Percentiles rank a stretch among this genome's conserved stretches.
These are phyloP conservation scores for Staphylotrichum tortipilum DNA, from an alignment of 495 filamentous ascomycete genomes.

Conservation along the genomic window DNA sequence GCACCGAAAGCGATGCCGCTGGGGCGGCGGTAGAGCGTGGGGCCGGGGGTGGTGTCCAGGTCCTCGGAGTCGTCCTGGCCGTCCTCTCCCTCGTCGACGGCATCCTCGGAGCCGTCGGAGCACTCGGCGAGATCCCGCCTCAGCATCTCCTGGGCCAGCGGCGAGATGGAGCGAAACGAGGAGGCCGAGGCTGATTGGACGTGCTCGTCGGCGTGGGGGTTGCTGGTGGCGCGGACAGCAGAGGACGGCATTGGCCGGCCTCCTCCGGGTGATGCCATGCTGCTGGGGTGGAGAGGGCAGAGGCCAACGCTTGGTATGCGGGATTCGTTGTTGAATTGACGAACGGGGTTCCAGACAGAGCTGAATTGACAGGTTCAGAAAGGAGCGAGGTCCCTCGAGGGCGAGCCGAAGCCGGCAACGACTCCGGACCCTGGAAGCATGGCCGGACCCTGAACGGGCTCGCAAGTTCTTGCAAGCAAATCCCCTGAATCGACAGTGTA, in stretches of 20 bases:
- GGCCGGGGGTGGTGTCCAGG: constrained; percentile 40
- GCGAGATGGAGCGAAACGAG: constrained; percentile 48
- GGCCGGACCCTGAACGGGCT: too few species aligned
- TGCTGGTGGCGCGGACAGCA: not conserved
- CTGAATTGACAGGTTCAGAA: too few species aligned
- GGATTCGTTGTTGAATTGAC: too few species aligned
- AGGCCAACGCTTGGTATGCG: too few species aligned
- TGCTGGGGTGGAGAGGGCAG: too few species aligned
- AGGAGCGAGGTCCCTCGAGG: too few species aligned
- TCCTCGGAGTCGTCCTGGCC: constrained; percentile 2
- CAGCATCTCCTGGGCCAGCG: constrained; percentile 60
- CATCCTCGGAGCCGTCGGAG: constrained; percentile 39
- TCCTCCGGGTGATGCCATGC: constrained; percentile 7
- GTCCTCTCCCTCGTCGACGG: not conserved
- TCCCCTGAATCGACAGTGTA: too few species aligned
- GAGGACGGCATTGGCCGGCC: constrained; percentile 10
- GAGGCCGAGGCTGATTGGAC: constrained; percentile 17
- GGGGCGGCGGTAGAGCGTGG: constrained; percentile 67
- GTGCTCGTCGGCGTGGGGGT: constrained; percentile 1
- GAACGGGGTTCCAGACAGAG: too few species aligned
- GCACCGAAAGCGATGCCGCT: constrained; percentile 56
- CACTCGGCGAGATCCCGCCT: constrained; percentile 59
- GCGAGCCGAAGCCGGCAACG: too few species aligned
- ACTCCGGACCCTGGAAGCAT: too few species aligned
- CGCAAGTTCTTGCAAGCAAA: too few species aligned